Percentiles rank a stretch among this genome's conserved stretches.
phyloP scores from a whole-genome alignment of 257 asterid species.

The Solanum verrucosum region DNA sequence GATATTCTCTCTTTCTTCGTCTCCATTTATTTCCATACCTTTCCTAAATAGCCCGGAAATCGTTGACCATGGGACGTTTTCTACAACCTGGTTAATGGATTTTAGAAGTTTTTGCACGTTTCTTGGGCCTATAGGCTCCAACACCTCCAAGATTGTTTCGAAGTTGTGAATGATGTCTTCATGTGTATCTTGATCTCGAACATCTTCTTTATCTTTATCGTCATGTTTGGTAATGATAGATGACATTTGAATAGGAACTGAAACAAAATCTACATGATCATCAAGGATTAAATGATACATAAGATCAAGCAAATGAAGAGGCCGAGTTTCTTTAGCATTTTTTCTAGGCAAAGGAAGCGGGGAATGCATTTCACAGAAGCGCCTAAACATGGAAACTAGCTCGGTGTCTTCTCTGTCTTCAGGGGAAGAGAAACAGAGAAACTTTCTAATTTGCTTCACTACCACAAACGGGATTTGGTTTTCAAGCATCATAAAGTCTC shows the following conservation, averaged over 20 bases:
- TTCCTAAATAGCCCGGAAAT: constrained; percentile 11
- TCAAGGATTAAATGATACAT: constrained; percentile 25
- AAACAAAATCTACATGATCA: background rate
- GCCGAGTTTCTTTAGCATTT: background rate
- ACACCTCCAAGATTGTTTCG: constrained; percentile 3
- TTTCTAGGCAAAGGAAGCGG: constrained; percentile 15
- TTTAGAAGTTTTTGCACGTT: background rate
- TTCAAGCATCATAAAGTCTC: constrained; percentile 33
- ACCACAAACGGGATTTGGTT: constrained; percentile 30
- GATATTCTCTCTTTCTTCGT: constrained; percentile 6
- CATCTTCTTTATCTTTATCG: background rate
- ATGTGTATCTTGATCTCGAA: background rate
- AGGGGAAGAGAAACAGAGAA: background rate
- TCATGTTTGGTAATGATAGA: background rate
- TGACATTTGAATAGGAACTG: background rate
- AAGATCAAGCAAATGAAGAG: constrained; percentile 24
- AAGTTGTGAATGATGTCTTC: constrained; percentile 6
- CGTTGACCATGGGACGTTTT: constrained; percentile 15
- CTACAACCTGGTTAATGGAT: constrained; percentile 7
- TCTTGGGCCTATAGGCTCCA: constrained; percentile 4
- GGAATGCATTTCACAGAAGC: constrained; percentile 14
- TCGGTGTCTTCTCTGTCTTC: background rate
- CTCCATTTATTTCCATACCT: background rate
- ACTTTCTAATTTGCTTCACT: constrained; percentile 9
- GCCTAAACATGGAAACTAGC: background rate